Evolutionary conservation across 1,284 basidiomycete species (phyloP), one percentile per base, ranked within the genome.

Genomic region (Uromyces viciae-fabae): DNA sequence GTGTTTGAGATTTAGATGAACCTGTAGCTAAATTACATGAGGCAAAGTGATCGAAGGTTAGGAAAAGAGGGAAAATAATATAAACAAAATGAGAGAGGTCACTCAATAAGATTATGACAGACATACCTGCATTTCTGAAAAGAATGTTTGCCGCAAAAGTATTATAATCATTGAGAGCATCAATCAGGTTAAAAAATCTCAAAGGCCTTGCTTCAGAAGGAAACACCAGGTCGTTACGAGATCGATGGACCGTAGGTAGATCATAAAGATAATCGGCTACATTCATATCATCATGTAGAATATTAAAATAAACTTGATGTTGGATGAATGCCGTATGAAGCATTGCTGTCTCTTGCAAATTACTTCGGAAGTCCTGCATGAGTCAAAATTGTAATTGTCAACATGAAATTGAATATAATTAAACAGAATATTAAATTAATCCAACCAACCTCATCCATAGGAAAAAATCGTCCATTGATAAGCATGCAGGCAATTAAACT

Each of bases 211-310:
- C 86, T 33, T 86, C 84, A 3, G 88, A 86, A 0, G 90, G 89
- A 83, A 90, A 90, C 77, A 94, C 90, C 82, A 91, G 90, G 36
- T 86, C 87, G 85, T 94, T 97, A 19, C 96, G 88, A 33, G 91
- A 88, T 80, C 88, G 87, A 58, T 89, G 88, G 0, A 93, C 91
- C 0, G 89, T 89, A 0, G 94, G 92, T 2, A 94, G 89, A 84
- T 97, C 93, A 85, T 97, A 98, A 87, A 98, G 98, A 86, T 92
- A 93, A 5, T 89, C 92, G 15, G 90, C 87, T 69, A 94, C 88
- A 77, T 90, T 88, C 11, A 78, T 81, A 0, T 88, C 88, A 62
- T 93, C 91, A 2, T 88, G 88, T 22, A 95, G 85, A 43, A 88
- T 86, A 2, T 91, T 90, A 66, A 87, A 86, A 85, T 93, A 92